Evolutionary conservation across 75 land plant species (phyloP).

Genomic region (Isoetes taiwanensis): DNA sequence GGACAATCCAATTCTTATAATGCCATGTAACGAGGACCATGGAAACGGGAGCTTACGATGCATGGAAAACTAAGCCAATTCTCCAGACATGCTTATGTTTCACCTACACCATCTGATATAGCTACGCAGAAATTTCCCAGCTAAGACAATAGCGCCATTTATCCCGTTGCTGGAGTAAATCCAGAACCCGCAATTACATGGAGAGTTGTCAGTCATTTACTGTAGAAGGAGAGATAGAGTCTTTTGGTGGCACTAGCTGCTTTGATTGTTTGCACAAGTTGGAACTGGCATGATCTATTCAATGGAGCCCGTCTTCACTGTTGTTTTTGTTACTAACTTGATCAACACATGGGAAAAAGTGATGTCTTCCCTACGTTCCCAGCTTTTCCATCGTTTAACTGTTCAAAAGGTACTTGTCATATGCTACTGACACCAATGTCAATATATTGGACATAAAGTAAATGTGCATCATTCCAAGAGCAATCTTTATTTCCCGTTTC

Average conservation of each 20-base stretch:
- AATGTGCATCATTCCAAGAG: too few relatives aligned
- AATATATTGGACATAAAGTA: too few relatives aligned
- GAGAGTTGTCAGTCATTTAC: slow-evolving; percentile 41
- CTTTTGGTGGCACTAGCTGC: slow-evolving; percentile 32
- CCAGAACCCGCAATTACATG: slow-evolving; percentile 32
- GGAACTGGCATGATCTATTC: slow-evolving; percentile 69
- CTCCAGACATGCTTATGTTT: too few relatives aligned
- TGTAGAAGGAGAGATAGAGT: slow-evolving; percentile 49
- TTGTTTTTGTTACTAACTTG: slow-evolving; percentile 79
- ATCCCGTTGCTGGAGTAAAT: too few relatives aligned
- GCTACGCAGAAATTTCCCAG: too few relatives aligned
- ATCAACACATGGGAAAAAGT: slow-evolving; percentile 80
- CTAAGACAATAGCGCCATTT: too few relatives aligned
- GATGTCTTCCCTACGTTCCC: slow-evolving; percentile 62
- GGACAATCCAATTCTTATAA: too few relatives aligned
- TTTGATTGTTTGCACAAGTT: slow-evolving; percentile 51
- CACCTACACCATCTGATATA: too few relatives aligned
- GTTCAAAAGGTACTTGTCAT: slow-evolving; percentile 64
- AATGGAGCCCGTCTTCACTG: slow-evolving; percentile 72
- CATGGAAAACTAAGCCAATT: too few relatives aligned
- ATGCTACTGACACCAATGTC: neutral
- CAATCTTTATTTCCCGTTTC: too few relatives aligned
- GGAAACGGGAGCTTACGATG: too few relatives aligned
- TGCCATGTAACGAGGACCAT: too few relatives aligned
- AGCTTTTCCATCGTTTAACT: slow-evolving; percentile 57